Evolutionary conservation across 2,329 filamentous ascomycete genomes (phyloP), one percentile per base, ranked within the genome.

Genomic region (Epichloe elymi): DNA sequence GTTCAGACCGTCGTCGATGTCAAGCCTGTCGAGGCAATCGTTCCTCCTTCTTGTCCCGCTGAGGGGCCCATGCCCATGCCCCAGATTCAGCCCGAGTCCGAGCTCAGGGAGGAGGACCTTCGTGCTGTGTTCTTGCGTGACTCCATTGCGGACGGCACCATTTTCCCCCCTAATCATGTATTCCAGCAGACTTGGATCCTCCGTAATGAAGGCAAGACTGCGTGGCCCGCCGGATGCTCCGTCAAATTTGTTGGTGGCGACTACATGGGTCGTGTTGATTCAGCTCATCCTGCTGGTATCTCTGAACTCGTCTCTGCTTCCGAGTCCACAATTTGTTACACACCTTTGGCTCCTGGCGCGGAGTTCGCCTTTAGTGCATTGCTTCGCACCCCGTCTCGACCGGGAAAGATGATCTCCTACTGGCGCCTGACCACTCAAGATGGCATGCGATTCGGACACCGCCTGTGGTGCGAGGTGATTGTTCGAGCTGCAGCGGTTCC

Each of bases 131-230:
- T 91, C 63, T 74, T 93, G 55, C 76, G 79, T 49, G 93, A 98
- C 63, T 83, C 80, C 5, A 75, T 96, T 52, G 65, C 77, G 5
- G 93, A 98, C 65, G 89, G 89, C 51, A 86, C 85, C 43, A 71
- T 79, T 52, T 68, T 95, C 67, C 76, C 23, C 39, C 80, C 85
- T 4, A 84, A 85, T 63, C 75, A 82, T 50, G 78, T 83, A 35
- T 95, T 98, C 63, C 80, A 86, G 60, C 90, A 98, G 68, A 88
- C 86, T 2, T 98, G 93, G 93, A 85, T 86, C 49, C 77, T 98
- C 40, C 83, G 83, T 61, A 98, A 98, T 64, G 83, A 85, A 19
- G 91, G 93, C 30, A 79, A 80, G 11, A 70, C 74, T 47, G 68
- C 82, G 12, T 98, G 93, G 93, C 93, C 93, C 38, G 80, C 83